Percentiles rank a stretch among this genome's conserved stretches.
Conservation (phyloP, 208 protist genomes). For the Crithidia acanthocephali region DNA sequence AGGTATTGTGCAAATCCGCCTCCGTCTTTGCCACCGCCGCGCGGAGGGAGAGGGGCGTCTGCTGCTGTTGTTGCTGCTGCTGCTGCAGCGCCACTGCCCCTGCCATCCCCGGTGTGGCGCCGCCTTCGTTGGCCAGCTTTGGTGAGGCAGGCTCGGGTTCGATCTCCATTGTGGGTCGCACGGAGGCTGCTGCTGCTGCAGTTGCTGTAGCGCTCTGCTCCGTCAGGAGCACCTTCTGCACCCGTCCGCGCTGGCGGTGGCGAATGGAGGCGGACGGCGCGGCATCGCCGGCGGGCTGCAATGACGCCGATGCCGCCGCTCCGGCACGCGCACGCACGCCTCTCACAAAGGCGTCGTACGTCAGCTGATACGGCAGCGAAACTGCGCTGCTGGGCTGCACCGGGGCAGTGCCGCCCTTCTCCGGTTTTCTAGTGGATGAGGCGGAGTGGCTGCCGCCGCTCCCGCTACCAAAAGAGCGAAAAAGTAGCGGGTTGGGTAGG, state of each 20-base stretch:
- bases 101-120: background rate
- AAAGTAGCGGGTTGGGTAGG: constrained; percentile 36
- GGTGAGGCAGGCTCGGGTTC: constrained; percentile 6
- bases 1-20: constrained; percentile 30
- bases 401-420: background rate
- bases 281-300: background rate
- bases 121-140: background rate
- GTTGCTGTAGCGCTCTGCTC: constrained; percentile 4
- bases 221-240: constrained; percentile 27
- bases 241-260: constrained; percentile 9
- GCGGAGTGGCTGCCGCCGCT: background rate
- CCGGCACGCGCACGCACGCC: background rate
- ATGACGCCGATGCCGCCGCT: background rate
- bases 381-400: background rate
- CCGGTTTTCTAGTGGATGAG: background rate
- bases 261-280: background rate
- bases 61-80: background rate
- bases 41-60: constrained; percentile 10
- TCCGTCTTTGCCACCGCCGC: constrained; percentile 31
- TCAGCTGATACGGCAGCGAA: constrained; percentile 25
- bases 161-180: constrained; percentile 31
- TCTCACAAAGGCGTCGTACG: constrained; percentile 7
- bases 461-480: constrained; percentile 9
- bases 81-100: background rate
- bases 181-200: background rate